These are phyloP conservation scores for Linaria vulgaris DNA, from an alignment of 257 asterid genomes.

Conservation along the genomic window DNA sequence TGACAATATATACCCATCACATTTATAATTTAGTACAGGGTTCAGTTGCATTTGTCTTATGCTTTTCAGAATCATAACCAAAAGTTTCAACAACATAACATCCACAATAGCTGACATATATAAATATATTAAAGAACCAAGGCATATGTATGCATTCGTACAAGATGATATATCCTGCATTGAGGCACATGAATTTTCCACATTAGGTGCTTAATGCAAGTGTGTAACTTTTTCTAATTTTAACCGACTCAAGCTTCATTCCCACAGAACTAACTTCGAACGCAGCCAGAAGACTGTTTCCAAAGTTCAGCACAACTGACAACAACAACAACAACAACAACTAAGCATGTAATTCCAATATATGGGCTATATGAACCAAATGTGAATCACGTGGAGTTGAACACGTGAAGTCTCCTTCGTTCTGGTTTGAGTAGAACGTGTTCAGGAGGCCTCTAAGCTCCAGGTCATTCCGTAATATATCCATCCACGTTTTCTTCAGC, in stretches of 20 bases:
- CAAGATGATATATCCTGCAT: neutral
- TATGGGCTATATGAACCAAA: too few species aligned
- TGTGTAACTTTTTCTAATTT: neutral
- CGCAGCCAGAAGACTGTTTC: neutral
- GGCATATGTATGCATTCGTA: neutral
- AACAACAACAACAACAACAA: too few species aligned
- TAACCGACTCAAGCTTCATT: neutral
- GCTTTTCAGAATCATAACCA: neutral
- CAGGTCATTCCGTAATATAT: too few species aligned
- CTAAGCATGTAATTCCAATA: too few species aligned
- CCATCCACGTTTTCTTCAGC: too few species aligned
- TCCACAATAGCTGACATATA: neutral
- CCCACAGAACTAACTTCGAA: neutral
- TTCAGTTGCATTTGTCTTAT: neutral
- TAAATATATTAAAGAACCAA: neutral
- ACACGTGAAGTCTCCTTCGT: too few species aligned
- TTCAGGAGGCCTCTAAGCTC: too few species aligned
- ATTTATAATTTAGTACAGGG: neutral
- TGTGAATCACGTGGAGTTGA: too few species aligned
- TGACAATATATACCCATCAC: slow-evolving; percentile 4
- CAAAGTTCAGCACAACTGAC: too few species aligned
- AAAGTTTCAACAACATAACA: neutral
- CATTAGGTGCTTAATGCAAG: neutral
- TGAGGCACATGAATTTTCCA: neutral
- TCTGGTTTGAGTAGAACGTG: too few species aligned